Percentiles rank a stretch among this genome's conserved stretches.
Evolutionary conservation across 495 filamentous ascomycete genomes (phyloP).

Genomic region (Evernia prunastri): DNA sequence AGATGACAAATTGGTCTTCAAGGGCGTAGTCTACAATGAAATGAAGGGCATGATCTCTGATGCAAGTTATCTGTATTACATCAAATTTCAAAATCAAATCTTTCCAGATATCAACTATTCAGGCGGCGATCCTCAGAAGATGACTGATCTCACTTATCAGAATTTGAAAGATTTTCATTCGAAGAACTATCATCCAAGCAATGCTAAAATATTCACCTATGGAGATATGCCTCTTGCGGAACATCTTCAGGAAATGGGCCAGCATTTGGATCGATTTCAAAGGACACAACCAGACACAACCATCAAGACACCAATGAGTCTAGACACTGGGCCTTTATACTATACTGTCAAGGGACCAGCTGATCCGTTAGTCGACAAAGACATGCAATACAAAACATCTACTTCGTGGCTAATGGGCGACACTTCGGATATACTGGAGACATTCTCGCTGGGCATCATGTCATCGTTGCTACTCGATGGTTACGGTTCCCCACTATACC

Average conservation of each 20-base stretch:
- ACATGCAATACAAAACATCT: constrained; percentile 88
- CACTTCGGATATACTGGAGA: constrained; percentile 72
- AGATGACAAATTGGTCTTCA: constrained; percentile 73
- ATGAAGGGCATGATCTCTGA: constrained; percentile 99
- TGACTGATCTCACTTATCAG: constrained; percentile 86
- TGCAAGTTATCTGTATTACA: constrained; percentile 91
- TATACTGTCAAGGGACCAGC: constrained; percentile 72
- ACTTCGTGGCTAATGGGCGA: constrained; percentile 87
- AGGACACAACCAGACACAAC: constrained; percentile 60
- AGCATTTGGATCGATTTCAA: constrained; percentile 63
- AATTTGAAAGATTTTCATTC: constrained; percentile 80
- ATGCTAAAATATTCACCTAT: constrained; percentile 91
- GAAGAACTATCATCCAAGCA: constrained; percentile 93
- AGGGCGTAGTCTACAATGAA: constrained; percentile 98
- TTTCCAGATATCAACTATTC: constrained; percentile 92
- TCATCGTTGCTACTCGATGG: constrained; percentile 82
- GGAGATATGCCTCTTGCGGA: constrained; percentile 81
- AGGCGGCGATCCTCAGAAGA: constrained; percentile 90
- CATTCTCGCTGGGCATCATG: constrained; percentile 73
- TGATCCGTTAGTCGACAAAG: constrained; percentile 78
- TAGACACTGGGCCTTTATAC: constrained; percentile 57
- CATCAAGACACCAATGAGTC: constrained; percentile 68
- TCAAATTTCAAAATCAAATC: constrained; percentile 87
- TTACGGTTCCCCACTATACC: constrained; percentile 91
- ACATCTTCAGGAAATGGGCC: constrained; percentile 71